These are phyloP conservation scores for Podosphaera leucotricha DNA, from an alignment of 2,329 filamentous ascomycete genomes.

Conservation along the genomic window DNA sequence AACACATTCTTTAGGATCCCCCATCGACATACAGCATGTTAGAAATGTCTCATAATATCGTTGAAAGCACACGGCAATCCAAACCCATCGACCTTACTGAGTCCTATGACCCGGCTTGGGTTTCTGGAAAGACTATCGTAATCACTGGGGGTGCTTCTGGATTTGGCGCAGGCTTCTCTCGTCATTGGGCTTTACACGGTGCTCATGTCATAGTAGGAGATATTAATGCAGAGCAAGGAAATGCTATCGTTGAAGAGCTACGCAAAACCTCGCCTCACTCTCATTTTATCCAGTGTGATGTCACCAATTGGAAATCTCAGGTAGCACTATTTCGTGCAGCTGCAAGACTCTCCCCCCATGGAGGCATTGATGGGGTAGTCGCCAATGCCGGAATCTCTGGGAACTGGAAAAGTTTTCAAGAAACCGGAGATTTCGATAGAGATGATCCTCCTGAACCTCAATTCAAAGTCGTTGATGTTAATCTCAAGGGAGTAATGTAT, in stretches of 20 bases:
- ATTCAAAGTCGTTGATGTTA: slow-evolving; percentile 33
- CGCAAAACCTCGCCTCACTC: slow-evolving; percentile 21
- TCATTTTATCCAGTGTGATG: slow-evolving; percentile 37
- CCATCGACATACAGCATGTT: too few relatives aligned
- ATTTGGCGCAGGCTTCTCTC: slow-evolving; percentile 30
- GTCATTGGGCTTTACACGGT: slow-evolving; percentile 28
- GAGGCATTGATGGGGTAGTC: slow-evolving; percentile 36
- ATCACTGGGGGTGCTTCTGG: slow-evolving; percentile 42
- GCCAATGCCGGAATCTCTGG: slow-evolving; percentile 41
- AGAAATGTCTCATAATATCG: slow-evolving; percentile 5
- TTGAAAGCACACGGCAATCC: slow-evolving; percentile 9
- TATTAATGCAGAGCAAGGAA: slow-evolving; percentile 29
- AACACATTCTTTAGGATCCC: too few relatives aligned
- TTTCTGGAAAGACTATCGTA: slow-evolving; percentile 32
- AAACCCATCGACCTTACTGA: slow-evolving; percentile 22
- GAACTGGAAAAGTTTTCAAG: slow-evolving; percentile 21
- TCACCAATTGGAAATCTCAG: slow-evolving; percentile 40
- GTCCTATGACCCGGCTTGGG: slow-evolving; percentile 21
- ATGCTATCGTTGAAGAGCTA: slow-evolving; percentile 29
- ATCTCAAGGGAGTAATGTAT: slow-evolving; percentile 39
- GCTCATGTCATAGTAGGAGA: slow-evolving; percentile 41
- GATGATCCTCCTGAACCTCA: slow-evolving; percentile 25
- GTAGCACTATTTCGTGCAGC: slow-evolving; percentile 37
- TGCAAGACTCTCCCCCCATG: slow-evolving; percentile 26
- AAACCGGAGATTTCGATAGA: slow-evolving; percentile 17